Percentiles rank a stretch among this genome's conserved stretches.
Conservation (phyloP, 83 land plant genomes). For the Picea abies region DNA sequence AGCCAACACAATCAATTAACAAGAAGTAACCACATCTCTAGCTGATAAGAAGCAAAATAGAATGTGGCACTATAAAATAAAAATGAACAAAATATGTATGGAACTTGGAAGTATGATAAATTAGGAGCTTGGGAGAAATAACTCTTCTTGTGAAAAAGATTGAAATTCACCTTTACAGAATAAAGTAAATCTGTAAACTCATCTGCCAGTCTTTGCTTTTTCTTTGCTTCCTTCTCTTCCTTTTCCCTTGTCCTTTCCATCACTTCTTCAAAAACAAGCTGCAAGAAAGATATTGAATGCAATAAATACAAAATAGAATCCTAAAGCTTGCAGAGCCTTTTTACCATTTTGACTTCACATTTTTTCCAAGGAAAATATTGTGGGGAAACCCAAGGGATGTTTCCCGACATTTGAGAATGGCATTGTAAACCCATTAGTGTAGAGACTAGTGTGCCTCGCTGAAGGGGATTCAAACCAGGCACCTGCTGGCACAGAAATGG, state of each 20-base stretch:
- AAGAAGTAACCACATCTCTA: neutral
- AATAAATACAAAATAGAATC: neutral
- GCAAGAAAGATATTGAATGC: conserved; percentile 20
- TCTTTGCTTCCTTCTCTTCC: conserved; percentile 98
- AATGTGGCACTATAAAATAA: neutral
- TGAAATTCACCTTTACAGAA: conserved; percentile 54
- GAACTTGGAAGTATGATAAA: neutral
- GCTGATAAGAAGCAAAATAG: too few species aligned
- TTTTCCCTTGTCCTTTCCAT: conserved; percentile 82
- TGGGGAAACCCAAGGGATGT: too few species aligned
- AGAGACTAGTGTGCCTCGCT: too few species aligned
- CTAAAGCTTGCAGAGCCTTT: neutral
- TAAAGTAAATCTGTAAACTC: conserved; percentile 65
- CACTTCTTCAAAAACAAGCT: conserved; percentile 94
- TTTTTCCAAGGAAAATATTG: too few species aligned
- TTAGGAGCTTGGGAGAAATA: neutral
- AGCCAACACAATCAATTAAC: neutral
- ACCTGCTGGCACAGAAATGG: too few species aligned
- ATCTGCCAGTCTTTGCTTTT: conserved; percentile 83
- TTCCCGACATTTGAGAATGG: too few species aligned
- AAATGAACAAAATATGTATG: neutral
- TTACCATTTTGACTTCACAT: too few species aligned
- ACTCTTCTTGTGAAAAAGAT: neutral
- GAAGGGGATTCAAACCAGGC: too few species aligned
- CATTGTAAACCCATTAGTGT: too few species aligned